Base-by-base conservation (phyloP, 208 protist species). In the Leishmania martiniquensis region DNA sequence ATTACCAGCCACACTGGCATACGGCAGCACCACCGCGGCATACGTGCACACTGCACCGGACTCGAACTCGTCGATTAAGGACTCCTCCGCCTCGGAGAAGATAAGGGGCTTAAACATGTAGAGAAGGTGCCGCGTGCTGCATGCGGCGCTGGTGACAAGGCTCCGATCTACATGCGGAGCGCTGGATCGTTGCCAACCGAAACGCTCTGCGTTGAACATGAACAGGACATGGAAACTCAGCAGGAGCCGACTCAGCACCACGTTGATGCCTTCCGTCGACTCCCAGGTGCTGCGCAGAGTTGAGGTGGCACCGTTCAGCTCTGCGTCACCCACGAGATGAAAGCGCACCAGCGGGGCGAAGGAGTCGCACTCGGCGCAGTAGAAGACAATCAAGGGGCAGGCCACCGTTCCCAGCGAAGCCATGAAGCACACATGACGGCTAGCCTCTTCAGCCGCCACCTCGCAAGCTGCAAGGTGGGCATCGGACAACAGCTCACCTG, bases 351-450 rank as follows among this genome's bases (percentile, higher is more conserved):
- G 75, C 2, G 90, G 90, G 1, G 87, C 87, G 25, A 94, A 85
- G 51, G 83, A 75, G 45, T 87, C 76, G 79, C 90, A 94, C 72
- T 80, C 78, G 34, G 86, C 82, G 67, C 90, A 94, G 85, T 92
- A 94, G 62, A 76, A 80, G 25, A 89, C 84, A 32, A 86, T 69
- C 37, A 92, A 22, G 0, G 90, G 86, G 54, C 78, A 89, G 1
- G 82, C 72, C 2, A 83, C 71, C 4, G 83, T 89, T 54, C 90
- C 87, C 39, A 86, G 71, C 32, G 87, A 85, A 17, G 82, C 83
- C 67, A 91, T 85, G 76, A 92, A 89, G 79, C 87, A 91, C 6
- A 62, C 66, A 75, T 94, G 90, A 1, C 90, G 87, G 12, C 85
- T 73, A 62, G 76, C 90, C 34, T 84, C 69, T 42, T 83, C 87